Evolutionary conservation across 169 alveolate species (phyloP).

Genomic region (Sarcocystis neurona): DNA sequence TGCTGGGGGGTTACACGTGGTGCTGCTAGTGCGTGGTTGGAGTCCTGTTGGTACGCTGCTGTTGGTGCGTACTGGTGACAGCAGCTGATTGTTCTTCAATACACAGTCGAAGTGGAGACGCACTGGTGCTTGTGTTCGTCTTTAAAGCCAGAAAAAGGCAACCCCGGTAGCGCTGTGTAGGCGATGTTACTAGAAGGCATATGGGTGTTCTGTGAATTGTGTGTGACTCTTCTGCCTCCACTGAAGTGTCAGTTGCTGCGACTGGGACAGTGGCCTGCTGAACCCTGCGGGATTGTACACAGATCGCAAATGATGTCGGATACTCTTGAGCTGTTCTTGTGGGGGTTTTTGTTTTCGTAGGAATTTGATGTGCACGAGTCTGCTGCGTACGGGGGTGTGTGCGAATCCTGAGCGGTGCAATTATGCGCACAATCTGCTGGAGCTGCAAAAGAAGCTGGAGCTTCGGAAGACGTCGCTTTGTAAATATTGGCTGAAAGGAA

Average conservation of each 20-base stretch:
- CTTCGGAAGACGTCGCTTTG: slow-evolving; percentile 67
- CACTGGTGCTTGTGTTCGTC: no score
- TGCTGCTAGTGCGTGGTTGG: no score
- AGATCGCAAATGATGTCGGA: no score
- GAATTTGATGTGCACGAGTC: slow-evolving; percentile 48
- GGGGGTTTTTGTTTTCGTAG: background rate
- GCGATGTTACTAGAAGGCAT: background rate
- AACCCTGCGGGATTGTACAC: no score
- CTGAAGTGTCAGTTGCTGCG: no score
- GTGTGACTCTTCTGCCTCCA: no score
- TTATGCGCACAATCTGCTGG: slow-evolving; percentile 60
- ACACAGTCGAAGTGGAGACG: no score
- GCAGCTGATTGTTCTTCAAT: no score
- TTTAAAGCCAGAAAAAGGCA: background rate
- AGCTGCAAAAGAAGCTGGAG: slow-evolving; percentile 61
- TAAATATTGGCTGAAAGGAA: slow-evolving; percentile 64
- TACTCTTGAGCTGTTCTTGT: background rate
- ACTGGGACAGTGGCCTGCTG: no score
- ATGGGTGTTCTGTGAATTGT: background rate
- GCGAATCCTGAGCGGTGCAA: slow-evolving; percentile 48
- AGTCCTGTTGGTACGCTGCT: no score
- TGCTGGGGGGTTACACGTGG: no score
- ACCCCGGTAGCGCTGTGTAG: background rate
- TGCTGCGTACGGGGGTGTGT: slow-evolving; percentile 47
- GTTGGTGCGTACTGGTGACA: no score